These are phyloP conservation scores for Hortiboletus campestris DNA, from an alignment of 768 basidiomycete genomes.

Conservation along the genomic window DNA sequence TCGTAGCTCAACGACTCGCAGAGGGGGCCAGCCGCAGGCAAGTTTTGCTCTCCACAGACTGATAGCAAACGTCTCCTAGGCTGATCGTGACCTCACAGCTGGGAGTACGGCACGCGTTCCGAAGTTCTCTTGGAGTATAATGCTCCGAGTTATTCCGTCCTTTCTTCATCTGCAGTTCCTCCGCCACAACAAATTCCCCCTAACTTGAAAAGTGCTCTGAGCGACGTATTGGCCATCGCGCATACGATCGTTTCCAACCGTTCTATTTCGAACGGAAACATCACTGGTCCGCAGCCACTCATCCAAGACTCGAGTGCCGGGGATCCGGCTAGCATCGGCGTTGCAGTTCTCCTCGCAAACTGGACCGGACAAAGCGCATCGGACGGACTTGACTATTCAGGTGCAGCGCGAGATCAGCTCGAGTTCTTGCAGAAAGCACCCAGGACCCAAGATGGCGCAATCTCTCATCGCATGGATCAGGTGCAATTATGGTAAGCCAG, in stretches of 20 bases:
- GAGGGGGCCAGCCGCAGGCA: conserved; percentile 44
- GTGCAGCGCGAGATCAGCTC: conserved; percentile 65
- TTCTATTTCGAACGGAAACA: conserved; percentile 39
- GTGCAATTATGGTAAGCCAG: conserved; percentile 65
- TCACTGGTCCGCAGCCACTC: conserved; percentile 56
- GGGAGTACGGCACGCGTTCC: conserved; percentile 53
- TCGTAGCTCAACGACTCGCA: conserved; percentile 37
- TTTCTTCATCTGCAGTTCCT: conserved; percentile 29
- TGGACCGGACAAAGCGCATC: conserved; percentile 40
- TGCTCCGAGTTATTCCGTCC: conserved; percentile 45
- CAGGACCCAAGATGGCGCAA: conserved; percentile 69
- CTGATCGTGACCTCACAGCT: conserved; percentile 32
- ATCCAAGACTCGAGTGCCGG: conserved; percentile 59
- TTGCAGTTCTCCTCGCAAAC: conserved; percentile 63
- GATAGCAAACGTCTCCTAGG: neutral
- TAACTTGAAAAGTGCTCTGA: conserved; percentile 34
- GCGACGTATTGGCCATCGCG: conserved; percentile 58
- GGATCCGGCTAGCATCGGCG: conserved; percentile 79
- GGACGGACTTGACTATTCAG: conserved; percentile 53
- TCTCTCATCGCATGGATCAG: conserved; percentile 70
- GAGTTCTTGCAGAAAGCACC: conserved; percentile 59
- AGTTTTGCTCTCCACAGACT: conserved; percentile 1
- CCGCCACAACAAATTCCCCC: conserved; percentile 27
- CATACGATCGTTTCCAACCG: conserved; percentile 48
- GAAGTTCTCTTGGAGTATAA: conserved; percentile 52